phyloP scores from a whole-genome alignment of 2,329 filamentous ascomycete genomes.

The Fusarium subtropicale region DNA sequence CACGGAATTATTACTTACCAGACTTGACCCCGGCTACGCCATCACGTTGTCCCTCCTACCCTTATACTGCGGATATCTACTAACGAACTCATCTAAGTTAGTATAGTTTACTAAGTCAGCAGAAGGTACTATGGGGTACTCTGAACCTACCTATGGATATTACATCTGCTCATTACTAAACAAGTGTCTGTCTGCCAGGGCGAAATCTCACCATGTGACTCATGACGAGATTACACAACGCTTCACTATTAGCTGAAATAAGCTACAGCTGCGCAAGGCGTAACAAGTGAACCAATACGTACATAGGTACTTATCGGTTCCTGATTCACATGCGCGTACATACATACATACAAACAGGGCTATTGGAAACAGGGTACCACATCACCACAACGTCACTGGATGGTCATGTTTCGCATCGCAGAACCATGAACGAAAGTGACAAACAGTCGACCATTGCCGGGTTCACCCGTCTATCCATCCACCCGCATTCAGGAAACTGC shows the following conservation, averaged over 20 bases:
- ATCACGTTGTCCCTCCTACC: constrained; percentile 34
- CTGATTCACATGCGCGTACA: constrained; percentile 9
- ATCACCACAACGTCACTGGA: constrained; percentile 37
- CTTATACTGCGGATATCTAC: constrained; percentile 9
- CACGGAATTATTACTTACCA: constrained; percentile 13
- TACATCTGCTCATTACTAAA: constrained; percentile 7
- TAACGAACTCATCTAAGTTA: too few relatives aligned
- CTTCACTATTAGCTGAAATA: constrained; percentile 13
- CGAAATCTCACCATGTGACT: constrained; percentile 29
- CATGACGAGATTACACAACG: constrained; percentile 27
- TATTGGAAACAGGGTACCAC: constrained; percentile 24
- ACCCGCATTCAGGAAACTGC: constrained; percentile 16
- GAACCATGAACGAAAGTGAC: constrained; percentile 10
- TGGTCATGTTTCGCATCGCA: constrained; percentile 24
- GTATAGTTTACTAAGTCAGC: background rate
- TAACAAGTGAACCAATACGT: constrained; percentile 22
- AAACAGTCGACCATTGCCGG: constrained; percentile 24
- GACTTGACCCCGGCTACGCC: constrained; percentile 10
- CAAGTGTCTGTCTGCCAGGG: constrained; percentile 21
- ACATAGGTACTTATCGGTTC: constrained; percentile 18
- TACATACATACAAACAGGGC: constrained; percentile 9
- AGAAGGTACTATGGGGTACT: background rate
- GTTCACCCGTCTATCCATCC: constrained; percentile 31
- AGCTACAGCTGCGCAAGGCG: constrained; percentile 21
- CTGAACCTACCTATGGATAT: constrained; percentile 2